Evolutionary conservation across 2,329 filamentous ascomycete genomes (phyloP).

Genomic region (Cercospora sp.): DNA sequence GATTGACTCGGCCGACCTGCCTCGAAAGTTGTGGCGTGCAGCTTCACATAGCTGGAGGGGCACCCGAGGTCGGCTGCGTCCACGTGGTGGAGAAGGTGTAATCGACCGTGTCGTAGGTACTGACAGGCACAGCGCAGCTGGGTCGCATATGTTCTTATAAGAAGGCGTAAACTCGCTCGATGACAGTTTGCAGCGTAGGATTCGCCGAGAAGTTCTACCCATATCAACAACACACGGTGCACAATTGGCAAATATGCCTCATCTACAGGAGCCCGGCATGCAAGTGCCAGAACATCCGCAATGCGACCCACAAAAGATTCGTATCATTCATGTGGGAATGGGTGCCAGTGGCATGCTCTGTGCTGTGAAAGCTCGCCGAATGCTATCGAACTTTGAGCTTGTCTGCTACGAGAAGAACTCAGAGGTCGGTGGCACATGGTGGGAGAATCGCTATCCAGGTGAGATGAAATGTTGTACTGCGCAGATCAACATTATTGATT

Average conservation of each 20-base stretch:
- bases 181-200: too few species aligned
- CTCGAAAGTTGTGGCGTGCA: neutral
- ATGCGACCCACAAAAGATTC: conserved; percentile 24
- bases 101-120: neutral
- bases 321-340: conserved; percentile 29
- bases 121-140: too few species aligned
- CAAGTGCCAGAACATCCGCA: conserved; percentile 25
- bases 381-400: conserved; percentile 37
- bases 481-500: neutral
- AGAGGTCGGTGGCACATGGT: conserved; percentile 42
- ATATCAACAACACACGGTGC: too few species aligned
- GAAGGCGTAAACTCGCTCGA: too few species aligned
- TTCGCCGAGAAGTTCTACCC: too few species aligned
- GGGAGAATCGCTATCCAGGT: conserved; percentile 28
- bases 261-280: conserved; percentile 21
- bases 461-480: neutral
- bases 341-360: conserved; percentile 24
- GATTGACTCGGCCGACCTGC: neutral
- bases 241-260: conserved; percentile 21
- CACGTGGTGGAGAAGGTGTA: neutral
- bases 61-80: neutral
- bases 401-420: conserved; percentile 44
- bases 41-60: neutral
- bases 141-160: too few species aligned
- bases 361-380: conserved; percentile 19